Conservation (phyloP, 2,329 filamentous ascomycete genomes). For the Phoma herbarum region DNA sequence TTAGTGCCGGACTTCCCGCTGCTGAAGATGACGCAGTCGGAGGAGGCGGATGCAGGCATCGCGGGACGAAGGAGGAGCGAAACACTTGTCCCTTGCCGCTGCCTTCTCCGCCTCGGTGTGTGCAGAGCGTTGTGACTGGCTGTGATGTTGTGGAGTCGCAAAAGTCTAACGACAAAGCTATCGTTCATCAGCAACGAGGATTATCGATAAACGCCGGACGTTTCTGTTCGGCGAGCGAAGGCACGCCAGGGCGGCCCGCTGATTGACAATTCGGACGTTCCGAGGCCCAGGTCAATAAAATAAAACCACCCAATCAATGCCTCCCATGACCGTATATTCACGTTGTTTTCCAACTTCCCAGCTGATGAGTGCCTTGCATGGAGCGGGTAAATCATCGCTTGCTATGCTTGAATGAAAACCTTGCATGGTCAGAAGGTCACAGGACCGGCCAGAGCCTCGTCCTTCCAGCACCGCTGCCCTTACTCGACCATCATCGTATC, state of each 20-base stretch:
- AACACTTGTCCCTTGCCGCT: slow-evolving; percentile 28
- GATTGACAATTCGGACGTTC: slow-evolving; percentile 34
- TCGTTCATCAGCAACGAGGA: slow-evolving; percentile 20
- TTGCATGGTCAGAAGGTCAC: slow-evolving; percentile 45
- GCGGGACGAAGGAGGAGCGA: slow-evolving; percentile 33
- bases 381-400: slow-evolving; percentile 46
- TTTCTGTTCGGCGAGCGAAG: slow-evolving; percentile 12
- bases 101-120: slow-evolving; percentile 30
- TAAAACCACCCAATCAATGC: slow-evolving; percentile 38
- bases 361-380: slow-evolving; percentile 48
- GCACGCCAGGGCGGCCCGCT: slow-evolving; percentile 35
- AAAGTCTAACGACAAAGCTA: slow-evolving; percentile 6
- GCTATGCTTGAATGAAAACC: slow-evolving; percentile 37
- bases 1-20: slow-evolving; percentile 44
- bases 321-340: slow-evolving; percentile 19
- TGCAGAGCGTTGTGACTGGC: slow-evolving; percentile 25
- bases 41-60: slow-evolving; percentile 40
- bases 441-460: slow-evolving; percentile 44
- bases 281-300: slow-evolving; percentile 33
- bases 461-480: slow-evolving; percentile 25
- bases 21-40: slow-evolving; percentile 40
- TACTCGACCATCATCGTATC: slow-evolving; percentile 31
- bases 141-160: slow-evolving; percentile 16
- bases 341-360: slow-evolving; percentile 24
- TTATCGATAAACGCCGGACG: slow-evolving; percentile 29